A percentile compares a stretch with the other conserved stretches of the same genome.
phyloP scores from a whole-genome alignment of 352 stramenopile species.

The Pythium vanterpoolii region DNA sequence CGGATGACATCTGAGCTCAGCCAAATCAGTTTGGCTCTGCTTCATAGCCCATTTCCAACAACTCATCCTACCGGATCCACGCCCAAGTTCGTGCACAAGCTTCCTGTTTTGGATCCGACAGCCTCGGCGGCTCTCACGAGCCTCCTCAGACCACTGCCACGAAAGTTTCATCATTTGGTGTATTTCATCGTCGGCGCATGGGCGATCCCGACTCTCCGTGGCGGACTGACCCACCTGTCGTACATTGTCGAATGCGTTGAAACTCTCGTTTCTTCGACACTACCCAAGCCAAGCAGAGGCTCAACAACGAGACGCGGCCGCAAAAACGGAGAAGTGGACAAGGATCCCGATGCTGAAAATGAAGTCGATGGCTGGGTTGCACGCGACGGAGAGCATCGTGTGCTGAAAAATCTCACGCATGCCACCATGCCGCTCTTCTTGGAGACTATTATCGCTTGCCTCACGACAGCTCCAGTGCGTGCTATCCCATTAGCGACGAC shows the following conservation, averaged over 20 bases:
- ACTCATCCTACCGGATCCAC: not conserved
- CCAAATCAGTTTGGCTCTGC: slow-evolving; percentile 49
- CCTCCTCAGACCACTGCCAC: slow-evolving; percentile 7
- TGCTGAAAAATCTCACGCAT: slow-evolving; percentile 64
- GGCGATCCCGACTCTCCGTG: slow-evolving; percentile 33
- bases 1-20: slow-evolving; percentile 39
- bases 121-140: not conserved
- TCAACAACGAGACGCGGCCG: not conserved
- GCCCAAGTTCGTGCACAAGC: slow-evolving; percentile 1
- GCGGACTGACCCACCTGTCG: slow-evolving; percentile 29
- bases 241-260: slow-evolving; percentile 34
- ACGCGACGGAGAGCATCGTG: slow-evolving; percentile 48
- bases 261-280: not conserved
- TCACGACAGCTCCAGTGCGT: slow-evolving; percentile 43
- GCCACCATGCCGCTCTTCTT: slow-evolving; percentile 59
- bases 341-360: slow-evolving; percentile 34
- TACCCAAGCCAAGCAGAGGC: not conserved
- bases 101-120: slow-evolving; percentile 8
- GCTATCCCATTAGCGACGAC: slow-evolving; percentile 7
- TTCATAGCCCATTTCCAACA: slow-evolving; percentile 56
- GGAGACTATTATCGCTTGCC: slow-evolving; percentile 50
- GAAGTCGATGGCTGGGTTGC: slow-evolving; percentile 27
- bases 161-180: slow-evolving; percentile 30
- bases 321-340: not conserved
- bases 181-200: slow-evolving; percentile 63